Evolutionary conservation across 257 asterid species (phyloP), one percentile per base, ranked within the genome.

Genomic region (Knoxia roxburghii): DNA sequence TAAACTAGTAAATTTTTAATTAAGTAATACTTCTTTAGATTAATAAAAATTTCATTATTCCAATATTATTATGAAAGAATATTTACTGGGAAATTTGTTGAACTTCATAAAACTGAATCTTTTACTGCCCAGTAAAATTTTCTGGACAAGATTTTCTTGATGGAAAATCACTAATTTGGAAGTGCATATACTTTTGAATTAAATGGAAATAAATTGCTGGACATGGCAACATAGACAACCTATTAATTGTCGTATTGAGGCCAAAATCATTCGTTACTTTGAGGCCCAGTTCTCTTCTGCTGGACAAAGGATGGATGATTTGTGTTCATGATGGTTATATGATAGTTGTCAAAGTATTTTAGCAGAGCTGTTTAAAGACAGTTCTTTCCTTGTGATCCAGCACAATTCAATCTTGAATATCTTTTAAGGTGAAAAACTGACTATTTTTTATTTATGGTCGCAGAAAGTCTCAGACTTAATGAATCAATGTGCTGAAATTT

Each of bases 381-480:
- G 29, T 45, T 63, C 13, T 63, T 64, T 51, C 45, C 43, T 17
- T 18, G 18, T 64, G 43, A 64, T 49, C n/a, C 4, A 49, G 48
- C 66, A 33, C 8, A 62, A 72, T 60, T 60, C 60, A 57, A 15
- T 71, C 50, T 71, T 33, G 50, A 39, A 48, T 23, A n/a, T 39
- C 24, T 59, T 64, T n/a, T 30, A 33, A 61, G 40, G 21, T 48
- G 55, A 49, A 29, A 49, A 52, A 56, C 50, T 65, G 62, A 60
- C 67, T 67, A 57, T 35, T 27, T 50, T 64, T 50, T 45, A 68
- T 65, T 51, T 20, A 30, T 80, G 76, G 60, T 56, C 60, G 75
- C 84, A 94, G 99, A 94, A 79, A 91, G 87, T 82, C 70, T 82
- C 82, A 17, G 89, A 80, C 27, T 81, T 83, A 82, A 77, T 84